Evolutionary conservation across 306 rosid genomes (phyloP).

Genomic region (Fragaria ananassa): DNA sequence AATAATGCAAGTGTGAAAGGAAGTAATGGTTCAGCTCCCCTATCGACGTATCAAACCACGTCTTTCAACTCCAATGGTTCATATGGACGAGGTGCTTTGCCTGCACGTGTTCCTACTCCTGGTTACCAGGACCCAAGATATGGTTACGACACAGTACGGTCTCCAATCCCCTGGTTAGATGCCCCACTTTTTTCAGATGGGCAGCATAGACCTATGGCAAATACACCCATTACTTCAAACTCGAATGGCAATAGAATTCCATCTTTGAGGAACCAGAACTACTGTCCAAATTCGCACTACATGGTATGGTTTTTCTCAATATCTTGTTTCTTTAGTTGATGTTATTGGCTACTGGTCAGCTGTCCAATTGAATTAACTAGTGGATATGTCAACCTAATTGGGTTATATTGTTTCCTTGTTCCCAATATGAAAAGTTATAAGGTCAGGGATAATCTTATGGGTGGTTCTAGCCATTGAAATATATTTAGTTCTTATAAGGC

Average conservation of each 20-base stretch:
- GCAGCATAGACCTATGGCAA: slow-evolving; percentile 69
- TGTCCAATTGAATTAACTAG: neutral
- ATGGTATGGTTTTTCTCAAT: slow-evolving; percentile 44
- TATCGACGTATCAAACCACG: slow-evolving; percentile 35
- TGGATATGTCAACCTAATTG: neutral
- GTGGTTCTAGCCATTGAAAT: neutral
- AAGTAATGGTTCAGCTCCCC: slow-evolving; percentile 39
- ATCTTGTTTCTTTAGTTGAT: neutral
- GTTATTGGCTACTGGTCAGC: neutral
- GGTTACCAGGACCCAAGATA: slow-evolving; percentile 86
- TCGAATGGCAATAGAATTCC: slow-evolving; percentile 43
- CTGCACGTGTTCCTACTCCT: slow-evolving; percentile 64
- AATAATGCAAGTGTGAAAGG: slow-evolving; percentile 57
- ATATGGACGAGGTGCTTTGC: slow-evolving; percentile 44
- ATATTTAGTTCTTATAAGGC: neutral
- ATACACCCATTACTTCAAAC: slow-evolving; percentile 49
- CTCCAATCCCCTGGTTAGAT: slow-evolving; percentile 68
- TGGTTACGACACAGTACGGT: slow-evolving; percentile 56
- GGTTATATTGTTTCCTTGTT: neutral
- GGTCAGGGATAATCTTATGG: neutral
- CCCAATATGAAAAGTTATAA: neutral
- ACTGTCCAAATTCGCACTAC: slow-evolving; percentile 69
- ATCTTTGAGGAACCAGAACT: slow-evolving; percentile 68
- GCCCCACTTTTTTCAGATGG: slow-evolving; percentile 73
- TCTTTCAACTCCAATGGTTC: slow-evolving; percentile 42